phyloP scores from a whole-genome alignment of 306 rosid genomes.

The Macrotyloma uniflorum region DNA sequence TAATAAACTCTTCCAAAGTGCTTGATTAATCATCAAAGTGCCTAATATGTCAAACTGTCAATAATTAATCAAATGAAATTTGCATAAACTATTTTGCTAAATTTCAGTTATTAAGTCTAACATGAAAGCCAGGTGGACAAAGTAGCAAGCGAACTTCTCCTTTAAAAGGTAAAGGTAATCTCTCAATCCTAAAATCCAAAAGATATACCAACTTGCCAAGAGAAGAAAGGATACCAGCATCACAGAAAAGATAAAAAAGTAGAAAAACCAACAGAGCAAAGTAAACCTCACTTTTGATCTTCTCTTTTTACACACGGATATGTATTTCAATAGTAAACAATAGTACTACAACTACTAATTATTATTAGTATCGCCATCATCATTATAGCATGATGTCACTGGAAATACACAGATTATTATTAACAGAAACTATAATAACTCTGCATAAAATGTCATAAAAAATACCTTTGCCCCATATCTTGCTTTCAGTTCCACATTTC shows the following conservation, averaged over 20 bases:
- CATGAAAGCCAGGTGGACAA: neutral
- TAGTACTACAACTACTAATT: no score
- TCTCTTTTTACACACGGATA: no score
- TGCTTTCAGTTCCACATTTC: slow-evolving; percentile 86
- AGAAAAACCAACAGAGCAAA: no score
- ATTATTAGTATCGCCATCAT: no score
- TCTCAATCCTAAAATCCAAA: neutral
- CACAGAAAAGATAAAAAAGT: no score
- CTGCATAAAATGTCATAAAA: neutral
- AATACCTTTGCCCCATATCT: slow-evolving; percentile 90
- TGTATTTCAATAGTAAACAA: no score
- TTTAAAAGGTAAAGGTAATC: neutral
- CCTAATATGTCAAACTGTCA: neutral
- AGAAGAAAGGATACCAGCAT: no score
- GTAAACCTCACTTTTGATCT: no score
- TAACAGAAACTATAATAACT: neutral
- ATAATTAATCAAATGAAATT: neutral
- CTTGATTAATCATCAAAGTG: slow-evolving; percentile 4
- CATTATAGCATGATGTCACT: no score
- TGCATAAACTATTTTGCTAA: neutral
- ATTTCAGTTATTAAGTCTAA: neutral
- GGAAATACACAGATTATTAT: no score
- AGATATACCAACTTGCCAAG: neutral
- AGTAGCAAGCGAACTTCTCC: neutral
- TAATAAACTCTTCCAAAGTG: no score